phyloP scores from a whole-genome alignment of 2,329 filamentous ascomycete species.

The Neonectria punicea region DNA sequence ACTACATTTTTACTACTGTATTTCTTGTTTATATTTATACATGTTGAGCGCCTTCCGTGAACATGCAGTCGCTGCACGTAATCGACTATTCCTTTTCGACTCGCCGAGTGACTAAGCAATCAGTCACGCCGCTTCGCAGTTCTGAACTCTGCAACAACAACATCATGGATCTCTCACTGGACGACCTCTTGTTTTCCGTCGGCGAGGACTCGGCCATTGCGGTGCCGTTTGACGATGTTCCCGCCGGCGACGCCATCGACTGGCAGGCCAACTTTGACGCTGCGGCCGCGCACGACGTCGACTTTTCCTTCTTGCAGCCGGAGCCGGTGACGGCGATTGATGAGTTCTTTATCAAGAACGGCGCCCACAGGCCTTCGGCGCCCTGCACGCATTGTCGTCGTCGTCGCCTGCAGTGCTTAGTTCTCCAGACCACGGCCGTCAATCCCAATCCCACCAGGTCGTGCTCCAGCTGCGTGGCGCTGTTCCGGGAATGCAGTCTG shows the following conservation, averaged over 20 bases:
- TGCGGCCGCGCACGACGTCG: slow-evolving; percentile 10
- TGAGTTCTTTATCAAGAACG: slow-evolving; percentile 53
- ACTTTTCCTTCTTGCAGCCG: slow-evolving; percentile 38
- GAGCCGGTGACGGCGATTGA: slow-evolving; percentile 44
- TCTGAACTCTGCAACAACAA: no score
- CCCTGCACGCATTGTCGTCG: slow-evolving; percentile 58
- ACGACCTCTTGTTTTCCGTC: slow-evolving; percentile 37
- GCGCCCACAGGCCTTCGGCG: slow-evolving; percentile 53
- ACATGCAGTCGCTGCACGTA: slow-evolving; percentile 10
- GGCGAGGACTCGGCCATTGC: slow-evolving; percentile 28
- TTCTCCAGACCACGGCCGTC: slow-evolving; percentile 56
- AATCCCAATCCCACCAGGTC: slow-evolving; percentile 61
- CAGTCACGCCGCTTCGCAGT: not conserved
- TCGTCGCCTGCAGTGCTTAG: slow-evolving; percentile 59
- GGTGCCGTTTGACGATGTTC: slow-evolving; percentile 29
- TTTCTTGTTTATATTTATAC: no score
- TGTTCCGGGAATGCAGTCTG: slow-evolving; percentile 62
- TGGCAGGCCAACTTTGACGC: slow-evolving; percentile 36
- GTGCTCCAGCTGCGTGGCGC: slow-evolving; percentile 61
- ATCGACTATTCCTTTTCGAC: not conserved
- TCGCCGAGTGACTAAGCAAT: slow-evolving; percentile 17
- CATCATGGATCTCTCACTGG: slow-evolving; percentile 36
- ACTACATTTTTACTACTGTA: no score
- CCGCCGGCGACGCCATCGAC: slow-evolving; percentile 30
- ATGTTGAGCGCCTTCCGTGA: slow-evolving; percentile 32